Evolutionary conservation across 2,329 filamentous ascomycete species (phyloP), one percentile per base, ranked within the genome.

Genomic region (Talaromyces funiculosus): DNA sequence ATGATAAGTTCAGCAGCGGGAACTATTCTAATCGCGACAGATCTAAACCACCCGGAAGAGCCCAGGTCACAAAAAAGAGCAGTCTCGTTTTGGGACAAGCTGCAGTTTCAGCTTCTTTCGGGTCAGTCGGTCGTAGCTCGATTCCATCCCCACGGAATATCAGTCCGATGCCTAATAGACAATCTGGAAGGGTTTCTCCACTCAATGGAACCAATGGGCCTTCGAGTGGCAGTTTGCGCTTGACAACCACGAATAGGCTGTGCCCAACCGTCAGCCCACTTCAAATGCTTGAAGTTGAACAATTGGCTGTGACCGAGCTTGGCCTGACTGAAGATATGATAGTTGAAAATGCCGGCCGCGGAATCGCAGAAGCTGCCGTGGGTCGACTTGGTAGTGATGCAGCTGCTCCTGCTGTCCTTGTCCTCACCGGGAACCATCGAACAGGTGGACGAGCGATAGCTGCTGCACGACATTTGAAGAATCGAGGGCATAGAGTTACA

Each of bases 391-490:
- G 95, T 49, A 81, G 80, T 55, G 75, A 78, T 53, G 76, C 80
- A 38, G 75, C 79, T 16, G 76, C 80, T 31, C 82, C 83, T 0
- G 82, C 85, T 6, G 80, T 88, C 54, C 86, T 96, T 22, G 85
- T 97, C 6, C 81, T 97, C n/a, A 92, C 90, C 0, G 93, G 94
- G n/a, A 97, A 97, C 73, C 93, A 96, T 74, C 91, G 91, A 66
- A 92, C 88, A 0, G 92, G 93, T 40, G 87, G 90, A 38, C 84
- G 93, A 61, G 91, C 92, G 3, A 82, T 97, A 57, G 90, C 91
- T 14, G 92, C 92, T 3, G 92, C 88, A 29, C 86, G 94, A 4
- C 92, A 97, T 72, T 82, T 97, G 8, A 86, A 90, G 56, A 93
- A 92, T 70, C 90, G 92, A 64, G 89, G 90, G 20, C 80, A 90